Conservation (phyloP, 1,284 basidiomycete species). For the Porodaedalea pini region DNA sequence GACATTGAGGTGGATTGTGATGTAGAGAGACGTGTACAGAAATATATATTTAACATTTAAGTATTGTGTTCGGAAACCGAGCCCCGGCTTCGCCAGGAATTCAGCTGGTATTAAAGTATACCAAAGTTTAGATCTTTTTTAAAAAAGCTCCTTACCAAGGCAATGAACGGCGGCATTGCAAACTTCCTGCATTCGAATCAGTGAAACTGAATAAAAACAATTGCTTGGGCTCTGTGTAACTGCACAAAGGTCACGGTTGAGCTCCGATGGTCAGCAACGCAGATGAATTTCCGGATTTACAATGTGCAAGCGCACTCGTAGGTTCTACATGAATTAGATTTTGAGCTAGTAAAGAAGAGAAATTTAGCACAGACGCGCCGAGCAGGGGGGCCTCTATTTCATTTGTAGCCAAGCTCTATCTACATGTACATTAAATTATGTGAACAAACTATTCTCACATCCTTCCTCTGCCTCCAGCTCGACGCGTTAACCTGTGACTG, state of each 20-base stretch:
- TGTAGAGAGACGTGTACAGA: too few species aligned
- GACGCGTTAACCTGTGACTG: constrained; percentile 36
- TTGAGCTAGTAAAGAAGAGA: too few species aligned
- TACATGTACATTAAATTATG: constrained; percentile 36
- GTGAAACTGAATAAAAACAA: not conserved
- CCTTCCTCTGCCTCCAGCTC: constrained; percentile 24
- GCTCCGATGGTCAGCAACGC: constrained; percentile 33
- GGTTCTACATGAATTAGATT: not conserved
- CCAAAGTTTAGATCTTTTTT: too few species aligned
- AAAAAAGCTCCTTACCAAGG: constrained; percentile 16
- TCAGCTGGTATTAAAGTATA: too few species aligned
- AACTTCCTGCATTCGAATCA: constrained; percentile 24
- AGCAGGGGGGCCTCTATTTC: constrained; percentile 47
- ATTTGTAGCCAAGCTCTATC: constrained; percentile 39
- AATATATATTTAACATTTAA: too few species aligned
- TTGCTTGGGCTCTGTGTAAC: not conserved
- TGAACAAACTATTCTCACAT: constrained; percentile 22
- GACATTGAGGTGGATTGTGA: too few species aligned
- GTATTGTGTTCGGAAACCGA: too few species aligned
- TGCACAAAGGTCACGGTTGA: constrained; percentile 45
- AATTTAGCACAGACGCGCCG: constrained; percentile 33
- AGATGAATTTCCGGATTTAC: not conserved
- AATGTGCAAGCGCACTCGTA: constrained; percentile 3
- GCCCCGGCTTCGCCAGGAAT: too few species aligned
- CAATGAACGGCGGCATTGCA: constrained; percentile 24